Conservation (phyloP, 768 basidiomycete species). For the Phaffia tasmanica region DNA sequence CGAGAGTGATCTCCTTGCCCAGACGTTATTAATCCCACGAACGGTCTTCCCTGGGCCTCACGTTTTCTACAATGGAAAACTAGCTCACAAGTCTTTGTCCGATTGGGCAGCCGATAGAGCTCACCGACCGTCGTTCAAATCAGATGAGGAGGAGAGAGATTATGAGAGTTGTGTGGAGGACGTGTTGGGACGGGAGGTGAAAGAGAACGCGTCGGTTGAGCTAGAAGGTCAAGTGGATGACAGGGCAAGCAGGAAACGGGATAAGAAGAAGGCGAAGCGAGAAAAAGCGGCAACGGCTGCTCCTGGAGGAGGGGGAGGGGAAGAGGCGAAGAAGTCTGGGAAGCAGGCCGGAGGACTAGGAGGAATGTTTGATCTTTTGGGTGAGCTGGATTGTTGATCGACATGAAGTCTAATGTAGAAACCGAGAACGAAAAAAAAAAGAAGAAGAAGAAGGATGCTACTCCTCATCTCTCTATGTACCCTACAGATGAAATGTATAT, state of each 20-base stretch:
- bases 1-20: constrained; percentile 14
- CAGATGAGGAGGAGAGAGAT: neutral
- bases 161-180: neutral
- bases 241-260: neutral
- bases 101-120: neutral
- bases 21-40: constrained; percentile 14
- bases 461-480: too few relatives aligned
- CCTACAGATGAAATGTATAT: too few relatives aligned
- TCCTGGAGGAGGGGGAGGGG: too few relatives aligned
- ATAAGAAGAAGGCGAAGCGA: neutral
- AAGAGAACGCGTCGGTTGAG: constrained; percentile 1
- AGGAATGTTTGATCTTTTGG: too few relatives aligned
- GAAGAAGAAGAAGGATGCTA: too few relatives aligned
- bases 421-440: too few relatives aligned
- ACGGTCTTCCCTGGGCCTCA: constrained; percentile 12
- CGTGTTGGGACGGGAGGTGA: constrained; percentile 2
- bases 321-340: constrained; percentile 9
- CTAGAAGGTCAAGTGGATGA: neutral
- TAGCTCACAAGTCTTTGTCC: constrained; percentile 11
- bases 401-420: too few relatives aligned
- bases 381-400: too few relatives aligned
- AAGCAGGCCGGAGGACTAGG: constrained; percentile 1
- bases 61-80: constrained; percentile 10
- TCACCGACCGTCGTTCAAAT: neutral
- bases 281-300: too few relatives aligned